Evolutionary conservation across 176 grass and related monocot species (phyloP).

Genomic region (Ensete glaucum): DNA sequence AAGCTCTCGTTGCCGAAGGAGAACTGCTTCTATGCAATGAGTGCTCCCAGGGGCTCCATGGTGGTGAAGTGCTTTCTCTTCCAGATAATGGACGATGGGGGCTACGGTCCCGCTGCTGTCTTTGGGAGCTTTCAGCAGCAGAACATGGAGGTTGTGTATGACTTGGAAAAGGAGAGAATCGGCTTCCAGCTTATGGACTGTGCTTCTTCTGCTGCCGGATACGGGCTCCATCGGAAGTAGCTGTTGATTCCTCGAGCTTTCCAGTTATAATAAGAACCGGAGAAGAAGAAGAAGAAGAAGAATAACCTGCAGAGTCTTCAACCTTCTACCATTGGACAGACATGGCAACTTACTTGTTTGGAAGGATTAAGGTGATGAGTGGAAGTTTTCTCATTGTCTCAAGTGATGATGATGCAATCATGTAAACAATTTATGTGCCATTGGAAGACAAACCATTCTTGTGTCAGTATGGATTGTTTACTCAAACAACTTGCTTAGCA

Average conservation of each 20-base stretch:
- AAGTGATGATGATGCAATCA: not conserved
- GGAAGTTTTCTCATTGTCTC: not conserved
- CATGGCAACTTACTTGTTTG: too few species aligned
- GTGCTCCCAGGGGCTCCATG: conserved; percentile 16
- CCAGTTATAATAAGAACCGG: not conserved
- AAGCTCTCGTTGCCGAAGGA: conserved; percentile 30
- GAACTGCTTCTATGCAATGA: conserved; percentile 40
- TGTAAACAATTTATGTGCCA: not conserved
- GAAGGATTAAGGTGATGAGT: too few species aligned
- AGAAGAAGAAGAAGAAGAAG: not conserved
- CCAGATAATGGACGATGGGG: conserved; percentile 27
- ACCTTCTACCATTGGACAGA: too few species aligned
- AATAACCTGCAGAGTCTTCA: too few species aligned
- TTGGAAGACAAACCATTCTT: not conserved
- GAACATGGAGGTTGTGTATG: conserved; percentile 43
- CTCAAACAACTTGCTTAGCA: not conserved
- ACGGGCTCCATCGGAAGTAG: conserved; percentile 13
- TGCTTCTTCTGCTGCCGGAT: conserved; percentile 23
- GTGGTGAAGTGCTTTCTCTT: conserved; percentile 43
- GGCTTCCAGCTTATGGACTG: conserved; percentile 38
- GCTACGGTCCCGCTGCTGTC: conserved; percentile 16
- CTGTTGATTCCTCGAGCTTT: not conserved
- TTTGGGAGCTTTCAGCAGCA: conserved; percentile 49
- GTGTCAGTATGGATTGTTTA: not conserved
- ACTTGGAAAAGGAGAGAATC: conserved; percentile 25